A percentile compares a stretch with the other conserved stretches of the same genome.
These are phyloP conservation scores for Paramyrothecium roridum DNA, from an alignment of 2,329 filamentous ascomycete species.

Conservation along the genomic window DNA sequence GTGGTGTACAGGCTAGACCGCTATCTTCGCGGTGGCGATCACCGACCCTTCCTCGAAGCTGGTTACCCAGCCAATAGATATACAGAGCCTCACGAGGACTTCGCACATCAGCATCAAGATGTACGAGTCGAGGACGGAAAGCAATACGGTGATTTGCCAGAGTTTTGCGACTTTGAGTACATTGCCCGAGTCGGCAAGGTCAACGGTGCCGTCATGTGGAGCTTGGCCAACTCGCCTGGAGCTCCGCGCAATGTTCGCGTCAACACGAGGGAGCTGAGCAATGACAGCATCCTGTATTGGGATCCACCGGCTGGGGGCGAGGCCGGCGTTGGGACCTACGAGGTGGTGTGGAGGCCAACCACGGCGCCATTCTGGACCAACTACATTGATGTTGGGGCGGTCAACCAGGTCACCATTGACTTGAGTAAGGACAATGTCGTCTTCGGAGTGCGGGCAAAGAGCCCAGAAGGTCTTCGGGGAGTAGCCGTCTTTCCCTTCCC, in stretches of 20 bases:
- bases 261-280: constrained; percentile 41
- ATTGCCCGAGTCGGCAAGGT: constrained; percentile 51
- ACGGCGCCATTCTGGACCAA: constrained; percentile 48
- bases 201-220: constrained; percentile 53
- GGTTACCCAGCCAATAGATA: constrained; percentile 53
- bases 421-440: constrained; percentile 57
- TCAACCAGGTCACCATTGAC: constrained; percentile 38
- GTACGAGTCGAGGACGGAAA: constrained; percentile 43
- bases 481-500: not conserved
- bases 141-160: constrained; percentile 51
- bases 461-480: not conserved
- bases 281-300: constrained; percentile 50
- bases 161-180: constrained; percentile 56
- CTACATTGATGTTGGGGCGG: constrained; percentile 44
- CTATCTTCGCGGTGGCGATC: constrained; percentile 55
- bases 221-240: constrained; percentile 47
- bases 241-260: constrained; percentile 46
- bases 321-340: constrained; percentile 40
- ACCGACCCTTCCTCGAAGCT: constrained; percentile 50
- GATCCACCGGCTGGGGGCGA: constrained; percentile 24
- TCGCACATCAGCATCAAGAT: constrained; percentile 56
- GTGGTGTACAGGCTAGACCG: constrained; percentile 55
- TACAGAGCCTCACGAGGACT: constrained; percentile 57
- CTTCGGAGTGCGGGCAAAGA: constrained; percentile 47
- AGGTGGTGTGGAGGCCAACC: constrained; percentile 53